Conservation (phyloP, 164 flowering plant species). For the Kingdonia uniflora region DNA sequence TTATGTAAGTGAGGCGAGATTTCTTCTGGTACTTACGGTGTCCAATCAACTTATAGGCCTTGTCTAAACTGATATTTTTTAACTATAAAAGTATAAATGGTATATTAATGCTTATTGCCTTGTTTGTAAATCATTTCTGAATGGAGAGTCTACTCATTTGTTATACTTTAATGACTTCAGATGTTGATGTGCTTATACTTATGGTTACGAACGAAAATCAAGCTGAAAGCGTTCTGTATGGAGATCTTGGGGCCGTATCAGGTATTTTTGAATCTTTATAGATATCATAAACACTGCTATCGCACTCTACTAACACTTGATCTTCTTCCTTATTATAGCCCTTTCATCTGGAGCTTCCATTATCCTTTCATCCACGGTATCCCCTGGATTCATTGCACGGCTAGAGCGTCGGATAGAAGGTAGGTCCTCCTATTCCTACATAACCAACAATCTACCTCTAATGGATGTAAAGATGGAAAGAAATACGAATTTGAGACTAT, state of each 20-base stretch:
- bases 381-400: slow-evolving; percentile 68
- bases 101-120: too few species aligned
- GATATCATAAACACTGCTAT: slow-evolving; percentile 1
- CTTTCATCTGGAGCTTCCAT: slow-evolving; percentile 83
- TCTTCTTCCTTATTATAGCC: slow-evolving; percentile 30
- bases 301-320: not conserved
- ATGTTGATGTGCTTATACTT: slow-evolving; percentile 70
- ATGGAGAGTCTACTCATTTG: slow-evolving; percentile 2
- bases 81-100: too few species aligned
- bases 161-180: slow-evolving; percentile 28
- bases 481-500: too few species aligned
- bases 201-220: slow-evolving; percentile 98
- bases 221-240: slow-evolving; percentile 81
- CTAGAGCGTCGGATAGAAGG: slow-evolving; percentile 61
- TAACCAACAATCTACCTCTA: too few species aligned
- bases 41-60: too few species aligned
- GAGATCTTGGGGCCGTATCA: slow-evolving; percentile 66
- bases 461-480: too few species aligned
- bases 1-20: too few species aligned
- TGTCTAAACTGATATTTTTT: too few species aligned
- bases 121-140: too few species aligned
- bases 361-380: slow-evolving; percentile 88
- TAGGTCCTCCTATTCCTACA: slow-evolving; percentile 22
- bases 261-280: slow-evolving; percentile 32
- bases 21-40: too few species aligned